These are phyloP conservation scores for Entelexis paramagnoliae DNA, from an alignment of 1,139 yeast species.

Conservation along the genomic window DNA sequence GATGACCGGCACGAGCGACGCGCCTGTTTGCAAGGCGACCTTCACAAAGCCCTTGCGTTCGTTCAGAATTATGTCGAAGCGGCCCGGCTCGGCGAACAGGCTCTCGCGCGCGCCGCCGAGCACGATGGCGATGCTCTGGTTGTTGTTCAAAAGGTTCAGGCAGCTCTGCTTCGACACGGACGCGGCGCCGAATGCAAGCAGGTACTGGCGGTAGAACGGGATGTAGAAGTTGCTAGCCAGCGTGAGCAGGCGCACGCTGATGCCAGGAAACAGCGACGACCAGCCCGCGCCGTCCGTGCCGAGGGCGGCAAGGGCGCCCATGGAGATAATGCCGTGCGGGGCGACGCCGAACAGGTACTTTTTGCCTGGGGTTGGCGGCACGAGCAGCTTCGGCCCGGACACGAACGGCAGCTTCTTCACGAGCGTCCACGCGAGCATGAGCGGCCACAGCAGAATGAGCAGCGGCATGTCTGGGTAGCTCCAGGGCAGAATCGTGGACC, in stretches of 20 bases:
- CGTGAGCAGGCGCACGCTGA: slow-evolving; percentile 67
- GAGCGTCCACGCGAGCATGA: slow-evolving; percentile 3
- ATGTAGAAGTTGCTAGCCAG: slow-evolving; percentile 71
- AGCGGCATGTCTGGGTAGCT: slow-evolving; percentile 10
- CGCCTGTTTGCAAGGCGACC: slow-evolving; percentile 69
- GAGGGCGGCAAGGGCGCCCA: slow-evolving; percentile 82
- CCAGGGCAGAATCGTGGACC: slow-evolving; percentile 3
- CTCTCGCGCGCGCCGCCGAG: slow-evolving; percentile 96
- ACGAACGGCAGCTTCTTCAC: slow-evolving; percentile 11
- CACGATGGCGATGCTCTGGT: slow-evolving; percentile 73
- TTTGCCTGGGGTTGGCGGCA: slow-evolving; percentile 35
- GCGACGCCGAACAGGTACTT: slow-evolving; percentile 86
- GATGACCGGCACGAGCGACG: slow-evolving; percentile 72
- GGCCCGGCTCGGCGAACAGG: slow-evolving; percentile 53
- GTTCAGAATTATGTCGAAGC: slow-evolving; percentile 54
- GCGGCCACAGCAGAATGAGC: slow-evolving; percentile 6
- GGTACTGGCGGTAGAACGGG: slow-evolving; percentile 84
- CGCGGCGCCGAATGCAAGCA: slow-evolving; percentile 70
- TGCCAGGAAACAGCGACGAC: slow-evolving; percentile 66
- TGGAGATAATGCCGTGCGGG: slow-evolving; percentile 92
- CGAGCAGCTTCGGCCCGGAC: neutral
- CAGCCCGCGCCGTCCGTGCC: slow-evolving; percentile 73
- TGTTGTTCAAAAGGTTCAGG: slow-evolving; percentile 46
- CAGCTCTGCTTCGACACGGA: slow-evolving; percentile 76
- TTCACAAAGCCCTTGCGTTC: slow-evolving; percentile 84